phyloP scores from a whole-genome alignment of 148 eudicot genomes.

The Amaranthus hypochondriacus region DNA sequence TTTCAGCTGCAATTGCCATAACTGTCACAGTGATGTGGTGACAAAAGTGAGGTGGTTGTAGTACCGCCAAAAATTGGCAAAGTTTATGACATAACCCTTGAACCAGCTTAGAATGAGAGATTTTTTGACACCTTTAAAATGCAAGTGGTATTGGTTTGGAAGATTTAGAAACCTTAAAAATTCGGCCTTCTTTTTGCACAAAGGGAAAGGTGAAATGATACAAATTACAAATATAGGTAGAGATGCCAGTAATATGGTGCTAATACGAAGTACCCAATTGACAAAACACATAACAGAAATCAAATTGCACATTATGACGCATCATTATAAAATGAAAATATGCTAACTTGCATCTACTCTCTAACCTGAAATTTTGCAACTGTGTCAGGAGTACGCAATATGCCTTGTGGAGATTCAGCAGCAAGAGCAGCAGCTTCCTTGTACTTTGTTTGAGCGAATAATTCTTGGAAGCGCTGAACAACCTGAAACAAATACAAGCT shows the following conservation, averaged over 20 bases:
- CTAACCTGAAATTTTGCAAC: slow-evolving; percentile 97
- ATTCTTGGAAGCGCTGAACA: slow-evolving; percentile 95
- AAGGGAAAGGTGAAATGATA: not conserved
- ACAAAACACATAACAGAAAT: not conserved
- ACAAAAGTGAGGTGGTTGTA: not conserved
- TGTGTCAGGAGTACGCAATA: slow-evolving; percentile 95
- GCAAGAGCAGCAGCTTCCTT: slow-evolving; percentile 99
- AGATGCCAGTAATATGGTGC: not conserved
- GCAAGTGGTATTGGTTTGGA: no score
- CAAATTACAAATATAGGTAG: not conserved
- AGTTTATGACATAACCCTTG: not conserved
- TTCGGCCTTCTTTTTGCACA: not conserved
- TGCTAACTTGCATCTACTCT: not conserved
- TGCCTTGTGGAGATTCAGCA: slow-evolving; percentile 98
- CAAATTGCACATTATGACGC: not conserved
- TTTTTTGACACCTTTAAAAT: no score
- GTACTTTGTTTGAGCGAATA: slow-evolving; percentile 96
- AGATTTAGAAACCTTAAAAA: no score
- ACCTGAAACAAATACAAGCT: slow-evolving; percentile 44
- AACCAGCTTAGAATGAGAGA: no score
- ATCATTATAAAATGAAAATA: not conserved
- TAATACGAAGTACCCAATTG: not conserved
- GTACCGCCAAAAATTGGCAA: not conserved
- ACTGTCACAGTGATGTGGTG: not conserved
- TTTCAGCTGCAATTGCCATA: no score